Evolutionary conservation across 805 yeast species (phyloP).

Genomic region (Yarrowia sp.): DNA sequence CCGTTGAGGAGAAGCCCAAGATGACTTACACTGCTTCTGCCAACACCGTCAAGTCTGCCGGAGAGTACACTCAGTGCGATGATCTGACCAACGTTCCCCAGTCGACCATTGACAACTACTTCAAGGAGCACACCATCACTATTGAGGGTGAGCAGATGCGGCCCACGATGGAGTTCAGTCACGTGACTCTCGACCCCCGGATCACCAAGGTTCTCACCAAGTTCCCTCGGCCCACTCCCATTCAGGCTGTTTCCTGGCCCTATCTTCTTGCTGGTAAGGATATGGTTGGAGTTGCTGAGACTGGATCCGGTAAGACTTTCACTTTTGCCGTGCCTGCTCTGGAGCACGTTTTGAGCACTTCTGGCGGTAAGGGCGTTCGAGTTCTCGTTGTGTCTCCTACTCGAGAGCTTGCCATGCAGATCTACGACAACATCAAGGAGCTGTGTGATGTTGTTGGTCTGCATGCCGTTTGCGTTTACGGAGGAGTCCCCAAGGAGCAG

Average conservation of each 20-base stretch:
- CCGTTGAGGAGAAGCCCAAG: constrained; percentile 46
- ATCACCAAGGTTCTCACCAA: constrained; percentile 68
- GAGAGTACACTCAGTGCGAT: constrained; percentile 13
- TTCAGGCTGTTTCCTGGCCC: constrained; percentile 96
- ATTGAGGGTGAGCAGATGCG: constrained; percentile 75
- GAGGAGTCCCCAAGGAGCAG: constrained; percentile 96
- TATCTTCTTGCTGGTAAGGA: constrained; percentile 77
- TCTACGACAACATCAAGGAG: constrained; percentile 75
- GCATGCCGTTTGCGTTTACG: constrained; percentile 85
- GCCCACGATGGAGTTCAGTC: constrained; percentile 74
- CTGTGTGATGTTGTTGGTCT: constrained; percentile 68
- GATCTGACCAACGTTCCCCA: constrained; percentile 33
- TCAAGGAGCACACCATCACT: constrained; percentile 74
- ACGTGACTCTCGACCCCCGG: constrained; percentile 62
- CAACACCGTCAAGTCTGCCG: constrained; percentile 12
- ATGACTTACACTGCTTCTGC: constrained; percentile 48
- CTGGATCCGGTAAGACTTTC: constrained; percentile 97
- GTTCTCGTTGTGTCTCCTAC: constrained; percentile 94
- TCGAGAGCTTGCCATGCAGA: constrained; percentile 95
- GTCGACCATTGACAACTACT: constrained; percentile 64
- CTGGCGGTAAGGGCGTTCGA: constrained; percentile 59
- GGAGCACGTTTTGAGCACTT: constrained; percentile 59
- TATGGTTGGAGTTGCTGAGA: constrained; percentile 96
- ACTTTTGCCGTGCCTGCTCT: constrained; percentile 99
- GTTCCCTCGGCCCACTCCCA: constrained; percentile 93